Evolutionary conservation across 2,329 filamentous ascomycete genomes (phyloP).

Genomic region (Helminthosporium solani): DNA sequence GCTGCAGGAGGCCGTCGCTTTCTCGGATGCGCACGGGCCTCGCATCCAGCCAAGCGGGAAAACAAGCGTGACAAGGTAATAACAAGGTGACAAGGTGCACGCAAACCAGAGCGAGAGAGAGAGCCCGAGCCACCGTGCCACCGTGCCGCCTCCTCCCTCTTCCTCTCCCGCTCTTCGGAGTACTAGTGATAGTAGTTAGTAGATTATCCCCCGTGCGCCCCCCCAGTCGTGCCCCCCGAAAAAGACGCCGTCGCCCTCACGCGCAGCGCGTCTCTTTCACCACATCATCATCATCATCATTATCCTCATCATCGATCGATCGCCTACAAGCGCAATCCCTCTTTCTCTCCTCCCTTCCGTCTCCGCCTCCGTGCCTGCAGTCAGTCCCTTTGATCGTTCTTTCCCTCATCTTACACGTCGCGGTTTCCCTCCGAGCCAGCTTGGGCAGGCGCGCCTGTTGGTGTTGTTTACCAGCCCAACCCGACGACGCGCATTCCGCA

Average conservation of each 20-base stretch:
- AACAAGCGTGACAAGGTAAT: no score
- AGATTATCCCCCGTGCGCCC: no score
- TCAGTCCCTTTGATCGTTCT: neutral
- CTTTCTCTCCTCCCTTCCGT: no score
- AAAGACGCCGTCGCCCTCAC: conserved; percentile 24
- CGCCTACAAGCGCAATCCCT: conserved; percentile 22
- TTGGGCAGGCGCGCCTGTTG: conserved; percentile 18
- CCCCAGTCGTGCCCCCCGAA: conserved; percentile 8
- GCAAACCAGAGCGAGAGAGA: no score
- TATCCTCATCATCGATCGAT: no score
- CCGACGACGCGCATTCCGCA: conserved; percentile 27
- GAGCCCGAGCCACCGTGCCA: no score
- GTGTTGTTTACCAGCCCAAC: conserved; percentile 23
- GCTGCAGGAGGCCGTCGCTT: no score
- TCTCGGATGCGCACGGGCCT: no score
- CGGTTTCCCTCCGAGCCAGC: conserved; percentile 1
- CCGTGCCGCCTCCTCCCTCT: no score
- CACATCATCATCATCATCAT: conserved; percentile 17
- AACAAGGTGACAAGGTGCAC: no score
- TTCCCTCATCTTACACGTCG: conserved; percentile 6
- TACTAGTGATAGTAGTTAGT: neutral
- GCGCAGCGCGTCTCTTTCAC: conserved; percentile 19
- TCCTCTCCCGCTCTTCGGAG: neutral
- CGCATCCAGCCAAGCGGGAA: no score
- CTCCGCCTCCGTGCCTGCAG: no score